Evolutionary conservation across 495 filamentous ascomycete species (phyloP), one percentile per base, ranked within the genome.

Genomic region (Penicillium ucsense): DNA sequence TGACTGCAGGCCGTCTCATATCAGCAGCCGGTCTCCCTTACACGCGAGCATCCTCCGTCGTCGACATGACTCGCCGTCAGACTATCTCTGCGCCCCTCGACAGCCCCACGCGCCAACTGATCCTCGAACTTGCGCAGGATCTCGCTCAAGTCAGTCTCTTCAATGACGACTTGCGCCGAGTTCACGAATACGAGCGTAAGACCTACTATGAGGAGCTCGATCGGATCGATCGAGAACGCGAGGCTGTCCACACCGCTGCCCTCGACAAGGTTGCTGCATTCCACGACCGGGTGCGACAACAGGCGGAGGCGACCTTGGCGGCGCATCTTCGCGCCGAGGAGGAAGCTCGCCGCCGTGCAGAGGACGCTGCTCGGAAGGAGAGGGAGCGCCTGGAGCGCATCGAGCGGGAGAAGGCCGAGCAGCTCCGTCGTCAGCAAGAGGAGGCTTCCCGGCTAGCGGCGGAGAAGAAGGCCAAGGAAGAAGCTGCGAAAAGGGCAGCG

Each of bases 211-310:
- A 72, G 8, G 64, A 60, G 2, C 64, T 76, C 29, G 75, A 79
- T 41, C 65, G 57, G 4, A 60, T 68, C 31, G 70, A 73, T 12
- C 66, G 63, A 4, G 64, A 73, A 35, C 57, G 53, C 1, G 72
- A 71, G 53, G 67, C 62, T 4, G 52, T 67, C 5, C 82, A 88
- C 48, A 73, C 72, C 46, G 72, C 72, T 40, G 78, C 84, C 2
- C 74, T 91, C 10, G 79, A 80, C 36, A 67, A 74, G 37, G 84
- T 80, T 1, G 76, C 74, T 9, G 73, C 66, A 20, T 73, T 78
- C 48, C 84, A 89, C 54, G 76, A 83, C 2, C 73, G 75, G 9
- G 70, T 89, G 10, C 71, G 82, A 10, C 71, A 79, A 47, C 73
- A 76, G 29, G 86, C 86, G 3, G 70, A 76, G 47, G 61, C 58